Evolutionary conservation across 345 rosid genomes (phyloP).

Genomic region (Rubroshorea leprosula): DNA sequence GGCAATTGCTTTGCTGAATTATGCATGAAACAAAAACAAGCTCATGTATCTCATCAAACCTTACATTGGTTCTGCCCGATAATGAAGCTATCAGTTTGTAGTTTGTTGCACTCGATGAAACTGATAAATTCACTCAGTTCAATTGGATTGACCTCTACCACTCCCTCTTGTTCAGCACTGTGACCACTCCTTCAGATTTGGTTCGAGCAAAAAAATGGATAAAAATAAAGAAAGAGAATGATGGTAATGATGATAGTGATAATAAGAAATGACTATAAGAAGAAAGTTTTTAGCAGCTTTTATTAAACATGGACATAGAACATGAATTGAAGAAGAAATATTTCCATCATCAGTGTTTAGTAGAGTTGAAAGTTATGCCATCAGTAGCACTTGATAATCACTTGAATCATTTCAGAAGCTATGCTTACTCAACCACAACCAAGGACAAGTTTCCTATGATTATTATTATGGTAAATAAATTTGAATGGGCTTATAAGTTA

Average conservation of each 20-base stretch:
- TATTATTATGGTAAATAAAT: too few species aligned
- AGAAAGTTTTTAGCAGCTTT: not conserved
- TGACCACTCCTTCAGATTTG: constrained; percentile 19
- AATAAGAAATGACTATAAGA: not conserved
- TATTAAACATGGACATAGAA: not conserved
- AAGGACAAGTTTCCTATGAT: too few species aligned
- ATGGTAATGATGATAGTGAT: not conserved
- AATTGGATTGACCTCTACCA: constrained; percentile 44
- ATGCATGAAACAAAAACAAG: not conserved
- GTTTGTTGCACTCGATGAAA: constrained; percentile 60
- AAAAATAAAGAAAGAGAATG: not conserved
- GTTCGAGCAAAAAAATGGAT: constrained; percentile 2
- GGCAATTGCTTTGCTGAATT: not conserved
- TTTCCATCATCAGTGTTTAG: not conserved
- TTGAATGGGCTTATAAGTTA: too few species aligned
- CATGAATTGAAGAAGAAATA: not conserved
- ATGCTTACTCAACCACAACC: not conserved
- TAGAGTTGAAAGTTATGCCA: not conserved
- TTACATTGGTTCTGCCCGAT: constrained; percentile 74
- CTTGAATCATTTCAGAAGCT: not conserved
- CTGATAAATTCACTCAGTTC: constrained; percentile 51
- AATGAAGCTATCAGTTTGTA: constrained; percentile 55
- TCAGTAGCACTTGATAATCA: too few species aligned
- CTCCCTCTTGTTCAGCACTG: constrained; percentile 73
- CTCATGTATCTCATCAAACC: constrained; percentile 2